Conservation (phyloP, 805 yeast genomes). For the Scheffersomyces ergatensis region DNA sequence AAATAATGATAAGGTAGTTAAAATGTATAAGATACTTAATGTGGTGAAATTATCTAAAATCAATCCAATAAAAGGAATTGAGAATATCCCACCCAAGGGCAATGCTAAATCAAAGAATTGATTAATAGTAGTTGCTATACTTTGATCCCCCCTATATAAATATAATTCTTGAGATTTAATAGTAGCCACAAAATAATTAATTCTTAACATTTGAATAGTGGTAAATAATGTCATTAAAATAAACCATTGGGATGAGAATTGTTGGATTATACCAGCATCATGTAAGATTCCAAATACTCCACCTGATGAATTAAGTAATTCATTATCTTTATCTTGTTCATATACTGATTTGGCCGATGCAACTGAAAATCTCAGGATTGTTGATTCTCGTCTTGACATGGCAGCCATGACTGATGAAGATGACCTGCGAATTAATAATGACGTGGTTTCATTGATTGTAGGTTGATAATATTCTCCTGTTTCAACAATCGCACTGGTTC, state of each 20-base stretch:
- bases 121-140: slow-evolving; percentile 57
- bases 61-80: slow-evolving; percentile 85
- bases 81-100: slow-evolving; percentile 83
- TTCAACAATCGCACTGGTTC: slow-evolving; percentile 8
- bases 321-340: slow-evolving; percentile 64
- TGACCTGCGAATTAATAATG: slow-evolving; percentile 30
- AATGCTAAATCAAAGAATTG: slow-evolving; percentile 80
- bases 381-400: slow-evolving; percentile 28
- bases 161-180: slow-evolving; percentile 77
- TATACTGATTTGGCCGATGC: slow-evolving; percentile 56
- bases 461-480: slow-evolving; percentile 21
- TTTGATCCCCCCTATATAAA: slow-evolving; percentile 50
- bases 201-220: slow-evolving; percentile 84
- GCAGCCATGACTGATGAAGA: slow-evolving; percentile 22
- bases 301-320: slow-evolving; percentile 51
- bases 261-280: slow-evolving; percentile 49
- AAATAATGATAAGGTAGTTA: slow-evolving; percentile 52
- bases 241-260: slow-evolving; percentile 71
- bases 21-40: slow-evolving; percentile 49
- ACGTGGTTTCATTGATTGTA: slow-evolving; percentile 39
- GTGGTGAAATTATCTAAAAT: slow-evolving; percentile 74
- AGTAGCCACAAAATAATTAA: slow-evolving; percentile 92
- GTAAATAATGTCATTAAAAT: slow-evolving; percentile 74
- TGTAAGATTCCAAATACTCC: slow-evolving; percentile 82
- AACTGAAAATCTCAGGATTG: slow-evolving; percentile 33